These are phyloP conservation scores for Pneumocystis jirovecii DNA, from an alignment of 1,139 yeast species.

Conservation along the genomic window DNA sequence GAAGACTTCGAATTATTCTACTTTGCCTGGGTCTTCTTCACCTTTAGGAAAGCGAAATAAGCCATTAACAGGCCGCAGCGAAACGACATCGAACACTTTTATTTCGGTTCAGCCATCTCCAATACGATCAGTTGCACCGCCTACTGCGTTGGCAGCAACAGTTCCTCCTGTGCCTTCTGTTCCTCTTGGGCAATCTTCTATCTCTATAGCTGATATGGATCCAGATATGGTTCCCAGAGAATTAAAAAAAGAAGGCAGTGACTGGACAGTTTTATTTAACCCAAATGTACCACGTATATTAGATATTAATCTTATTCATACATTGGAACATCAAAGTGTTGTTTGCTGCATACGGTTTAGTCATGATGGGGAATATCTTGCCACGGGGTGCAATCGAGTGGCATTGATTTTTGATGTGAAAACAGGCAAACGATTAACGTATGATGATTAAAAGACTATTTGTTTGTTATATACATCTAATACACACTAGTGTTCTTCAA, in stretches of 20 bases:
- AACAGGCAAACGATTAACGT: constrained; percentile 76
- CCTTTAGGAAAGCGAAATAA: not conserved
- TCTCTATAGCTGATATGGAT: constrained; percentile 5
- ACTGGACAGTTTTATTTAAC: constrained; percentile 80
- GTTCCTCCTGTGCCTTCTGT: constrained; percentile 11
- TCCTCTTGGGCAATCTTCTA: not conserved
- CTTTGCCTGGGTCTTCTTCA: not conserved
- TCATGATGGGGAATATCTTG: constrained; percentile 80
- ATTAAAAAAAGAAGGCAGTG: constrained; percentile 67
- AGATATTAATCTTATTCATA: constrained; percentile 79
- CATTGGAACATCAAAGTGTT: constrained; percentile 82
- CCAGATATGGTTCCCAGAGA: constrained; percentile 20
- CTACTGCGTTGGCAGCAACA: constrained; percentile 12
- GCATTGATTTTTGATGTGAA: constrained; percentile 90
- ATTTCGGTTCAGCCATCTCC: not conserved
- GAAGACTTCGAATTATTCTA: not conserved
- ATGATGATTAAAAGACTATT: not conserved
- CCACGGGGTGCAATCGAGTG: constrained; percentile 93
- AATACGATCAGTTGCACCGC: not conserved
- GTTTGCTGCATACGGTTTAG: constrained; percentile 94
- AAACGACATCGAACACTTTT: not conserved
- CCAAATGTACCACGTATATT: constrained; percentile 64
- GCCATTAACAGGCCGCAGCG: not conserved
- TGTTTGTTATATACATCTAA: not conserved
- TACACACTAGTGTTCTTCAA: constrained; percentile 35